Base-by-base conservation (phyloP, 768 basidiomycete genomes). In the Russula olivacea region DNA sequence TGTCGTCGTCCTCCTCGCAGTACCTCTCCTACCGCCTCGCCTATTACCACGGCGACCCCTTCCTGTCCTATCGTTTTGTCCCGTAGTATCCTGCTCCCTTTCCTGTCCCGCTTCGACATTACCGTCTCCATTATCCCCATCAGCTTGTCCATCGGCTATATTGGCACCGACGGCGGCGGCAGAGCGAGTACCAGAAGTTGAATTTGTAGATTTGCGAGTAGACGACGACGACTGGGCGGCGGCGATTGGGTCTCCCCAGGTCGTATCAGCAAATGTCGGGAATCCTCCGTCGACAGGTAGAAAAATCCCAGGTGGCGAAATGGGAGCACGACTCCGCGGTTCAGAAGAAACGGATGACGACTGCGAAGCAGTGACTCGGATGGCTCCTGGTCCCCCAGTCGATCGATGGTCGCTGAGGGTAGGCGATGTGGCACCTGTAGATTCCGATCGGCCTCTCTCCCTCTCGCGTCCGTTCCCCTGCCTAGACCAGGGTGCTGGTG, bases 361-460 rank as follows among this genome's bases (percentile, higher is more conserved):
- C 0, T 9, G 8, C 1, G 19, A 10, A 8, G 19, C 4, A 0
- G 19, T 3, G n/a, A n/a, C n/a, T n/a, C n/a, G n/a, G 9, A 3
- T 45, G 19, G 43, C 43, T 10, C 8, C 43, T 2, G 8, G 43
- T n/a, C n/a, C 19, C 19, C 19, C 43, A 45, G 43, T 9, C 8
- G 43, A 21, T 9, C 8, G n/a, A 21, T 4, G 19, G 9, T 45
- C 43, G n/a, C 43, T 45, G 7, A 10, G n/a, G 3, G 43, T n/a
- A 11, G 43, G 3, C n/a, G 43, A 45, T n/a, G n/a, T n/a, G n/a
- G n/a, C n/a, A n/a, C n/a, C n/a, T n/a, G n/a, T n/a, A n/a, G 41
- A n/a, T 4, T 19, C 41, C 7, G 41, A n/a, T 2, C 17, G 41
- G 19, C 41, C 17, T 41, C n/a, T n/a, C n/a, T n/a, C n/a, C n/a